Base-by-base conservation (phyloP, 768 basidiomycete genomes). In the Kwoniella shandongensis region DNA sequence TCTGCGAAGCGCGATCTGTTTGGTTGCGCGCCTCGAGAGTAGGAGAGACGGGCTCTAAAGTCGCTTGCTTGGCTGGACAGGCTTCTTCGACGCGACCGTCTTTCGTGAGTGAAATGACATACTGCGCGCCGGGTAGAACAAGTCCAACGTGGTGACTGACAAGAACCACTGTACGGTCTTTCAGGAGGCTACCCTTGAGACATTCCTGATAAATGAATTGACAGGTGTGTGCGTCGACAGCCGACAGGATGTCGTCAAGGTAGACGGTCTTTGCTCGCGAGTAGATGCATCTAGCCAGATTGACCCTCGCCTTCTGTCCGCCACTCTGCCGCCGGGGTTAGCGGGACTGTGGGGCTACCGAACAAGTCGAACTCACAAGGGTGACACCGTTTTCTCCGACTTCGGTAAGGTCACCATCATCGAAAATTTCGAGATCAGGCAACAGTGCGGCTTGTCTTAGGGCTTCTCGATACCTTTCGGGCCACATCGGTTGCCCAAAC, bases 141-240 rank as follows among this genome's bases (percentile, higher is more conserved):
- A 76, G 65, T 0, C 52, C 54, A 20, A 76, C 73, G 26, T 75
- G 72, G 55, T 77, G 76, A 11, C 74, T 75, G 39, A 75, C 73
- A 13, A 77, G 58, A 17, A 77, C 57, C 27, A 75, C 50, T 0
- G 74, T 75, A 0, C 76, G 61, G 18, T 61, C 41, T 6, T 41
- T 44, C n/a, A 74, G 42, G 3, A 77, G 44, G 10, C 29, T n/a
- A 3, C 66, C 64, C 23, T 53, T 44, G 12, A 77, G 60, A 49
- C 76, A 76, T 26, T 76, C 60, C 1, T 59, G 51, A 46, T 66
- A 57, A 35, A 77, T 67, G 25, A 45, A 67, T 27, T 70, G 66
- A 15, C 72, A 61, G 4, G 76, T 77, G 45, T 73, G 74, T 13
- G 75, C 74, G 46, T 77, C 75, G 13, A 77, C 71, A 5, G 74